Evolutionary conservation across 2,329 filamentous ascomycete species (phyloP).

Genomic region (Fusarium concolor): DNA sequence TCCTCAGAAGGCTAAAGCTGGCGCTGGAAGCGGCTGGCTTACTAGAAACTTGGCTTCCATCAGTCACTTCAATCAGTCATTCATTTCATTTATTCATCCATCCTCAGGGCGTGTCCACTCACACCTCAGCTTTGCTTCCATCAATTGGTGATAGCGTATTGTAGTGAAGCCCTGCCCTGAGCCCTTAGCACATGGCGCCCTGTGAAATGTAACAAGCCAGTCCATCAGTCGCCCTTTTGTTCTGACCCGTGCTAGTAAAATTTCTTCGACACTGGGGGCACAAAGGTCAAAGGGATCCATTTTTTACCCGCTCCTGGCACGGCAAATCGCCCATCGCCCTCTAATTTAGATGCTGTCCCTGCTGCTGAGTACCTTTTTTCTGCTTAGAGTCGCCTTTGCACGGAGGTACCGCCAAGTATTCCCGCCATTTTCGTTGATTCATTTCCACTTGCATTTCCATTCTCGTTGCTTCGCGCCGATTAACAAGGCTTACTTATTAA

Average conservation of each 20-base stretch:
- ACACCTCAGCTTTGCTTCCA: slow-evolving; percentile 22
- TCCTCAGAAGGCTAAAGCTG: slow-evolving; percentile 18
- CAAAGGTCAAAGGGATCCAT: slow-evolving; percentile 27
- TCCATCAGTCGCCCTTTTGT: slow-evolving; percentile 15
- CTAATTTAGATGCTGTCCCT: slow-evolving; percentile 44
- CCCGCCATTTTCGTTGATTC: slow-evolving; percentile 6
- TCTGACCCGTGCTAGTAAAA: slow-evolving; percentile 41
- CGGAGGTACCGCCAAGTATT: slow-evolving; percentile 17
- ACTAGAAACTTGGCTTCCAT: slow-evolving; percentile 21
- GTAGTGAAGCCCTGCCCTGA: slow-evolving; percentile 37
- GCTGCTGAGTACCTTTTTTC: slow-evolving; percentile 16
- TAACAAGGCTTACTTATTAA: slow-evolving; percentile 40
- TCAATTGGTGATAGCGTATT: slow-evolving; percentile 22
- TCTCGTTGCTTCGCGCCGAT: slow-evolving; percentile 30
- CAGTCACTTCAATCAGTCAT: slow-evolving; percentile 16
- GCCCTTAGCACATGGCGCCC: slow-evolving; percentile 32
- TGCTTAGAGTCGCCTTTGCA: not conserved
- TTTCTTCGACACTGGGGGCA: slow-evolving; percentile 29
- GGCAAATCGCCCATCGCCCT: slow-evolving; percentile 33
- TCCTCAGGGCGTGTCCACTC: slow-evolving; percentile 20
- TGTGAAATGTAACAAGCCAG: slow-evolving; percentile 39
- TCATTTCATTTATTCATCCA: slow-evolving; percentile 14
- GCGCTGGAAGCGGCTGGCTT: slow-evolving; percentile 6
- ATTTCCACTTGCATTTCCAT: slow-evolving; percentile 18
- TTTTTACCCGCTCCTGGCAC: slow-evolving; percentile 48